phyloP scores from a whole-genome alignment of 2,329 filamentous ascomycete genomes.

The Purpureocillium takamizusanense region DNA sequence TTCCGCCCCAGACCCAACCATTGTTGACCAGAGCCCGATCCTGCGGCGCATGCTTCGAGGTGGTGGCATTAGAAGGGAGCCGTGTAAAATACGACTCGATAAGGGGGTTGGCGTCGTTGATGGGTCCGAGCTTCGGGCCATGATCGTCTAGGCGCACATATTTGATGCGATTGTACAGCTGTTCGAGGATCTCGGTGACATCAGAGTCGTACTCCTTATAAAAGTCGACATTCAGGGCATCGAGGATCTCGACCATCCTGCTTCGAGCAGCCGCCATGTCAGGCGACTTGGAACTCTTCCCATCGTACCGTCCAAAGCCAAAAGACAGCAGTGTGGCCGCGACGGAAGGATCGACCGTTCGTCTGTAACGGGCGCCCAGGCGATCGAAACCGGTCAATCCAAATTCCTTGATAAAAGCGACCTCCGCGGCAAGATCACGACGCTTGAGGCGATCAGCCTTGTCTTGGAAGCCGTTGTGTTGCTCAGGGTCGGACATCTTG shows the following conservation, averaged over 20 bases:
- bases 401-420: conserved; percentile 56
- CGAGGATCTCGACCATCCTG: conserved; percentile 56
- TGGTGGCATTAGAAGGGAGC: conserved; percentile 68
- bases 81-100: conserved; percentile 95
- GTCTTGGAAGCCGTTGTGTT: conserved; percentile 21
- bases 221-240: conserved; percentile 78
- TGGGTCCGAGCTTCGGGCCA: conserved; percentile 76
- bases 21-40: conserved; percentile 86
- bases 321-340: conserved; percentile 47
- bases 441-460: conserved; percentile 37
- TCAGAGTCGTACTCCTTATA: conserved; percentile 91
- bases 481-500: conserved; percentile 43
- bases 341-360: conserved; percentile 59
- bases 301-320: conserved; percentile 52
- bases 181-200: conserved; percentile 72
- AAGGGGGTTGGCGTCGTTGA: conserved; percentile 68
- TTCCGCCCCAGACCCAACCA: conserved; percentile 97
- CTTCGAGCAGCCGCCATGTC: conserved; percentile 41
- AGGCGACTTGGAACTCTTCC: conserved; percentile 29
- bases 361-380: conserved; percentile 71
- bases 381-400: conserved; percentile 63
- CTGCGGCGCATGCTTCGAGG: conserved; percentile 64
- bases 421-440: conserved; percentile 38
- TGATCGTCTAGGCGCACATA: conserved; percentile 90
- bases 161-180: conserved; percentile 89